A percentile compares a stretch with the other conserved stretches of the same genome.
Evolutionary conservation across 352 stramenopile species (phyloP).

Genomic region (Hyaloperonospora brassicae): DNA sequence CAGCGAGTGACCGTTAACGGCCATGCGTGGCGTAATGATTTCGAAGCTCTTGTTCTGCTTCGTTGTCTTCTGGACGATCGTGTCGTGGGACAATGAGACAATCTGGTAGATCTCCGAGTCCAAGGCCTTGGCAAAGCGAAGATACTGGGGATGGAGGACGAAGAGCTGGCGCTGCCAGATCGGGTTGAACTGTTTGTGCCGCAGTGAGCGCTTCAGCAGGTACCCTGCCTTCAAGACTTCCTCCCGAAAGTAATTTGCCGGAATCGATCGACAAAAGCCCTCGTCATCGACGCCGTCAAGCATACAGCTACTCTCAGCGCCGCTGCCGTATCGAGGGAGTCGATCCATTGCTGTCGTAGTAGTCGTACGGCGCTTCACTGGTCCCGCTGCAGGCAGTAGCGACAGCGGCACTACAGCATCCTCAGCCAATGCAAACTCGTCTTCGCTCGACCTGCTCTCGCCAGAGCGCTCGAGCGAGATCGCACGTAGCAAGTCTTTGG

Average conservation of each 20-base stretch:
- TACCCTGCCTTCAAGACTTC: conserved; percentile 66
- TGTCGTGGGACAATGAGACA: conserved; percentile 55
- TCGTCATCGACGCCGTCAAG: conserved; percentile 23
- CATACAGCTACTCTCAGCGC: conserved; percentile 12
- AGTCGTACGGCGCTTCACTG: conserved; percentile 18
- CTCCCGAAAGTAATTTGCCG: conserved; percentile 40
- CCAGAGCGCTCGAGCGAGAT: conserved; percentile 25
- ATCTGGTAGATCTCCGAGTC: conserved; percentile 67
- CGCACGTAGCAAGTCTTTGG: conserved; percentile 21
- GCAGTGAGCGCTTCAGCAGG: conserved; percentile 80
- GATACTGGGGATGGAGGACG: conserved; percentile 56
- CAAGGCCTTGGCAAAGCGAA: conserved; percentile 64
- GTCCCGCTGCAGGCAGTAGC: conserved; percentile 10
- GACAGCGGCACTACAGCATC: conserved; percentile 1
- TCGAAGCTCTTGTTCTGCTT: conserved; percentile 80
- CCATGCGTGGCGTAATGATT: conserved; percentile 65
- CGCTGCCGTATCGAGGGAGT: conserved; percentile 18
- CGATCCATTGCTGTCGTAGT: conserved; percentile 20
- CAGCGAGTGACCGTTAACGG: conserved; percentile 51
- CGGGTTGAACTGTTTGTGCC: conserved; percentile 79
- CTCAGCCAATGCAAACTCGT: conserved; percentile 9
- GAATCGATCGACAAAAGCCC: conserved; percentile 29
- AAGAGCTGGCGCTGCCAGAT: conserved; percentile 75
- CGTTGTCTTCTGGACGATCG: conserved; percentile 51
- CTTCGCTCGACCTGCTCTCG: conserved; percentile 18